Percentiles rank a stretch among this genome's conserved stretches.
These are phyloP conservation scores for Aspergillus kassunensis DNA, from an alignment of 495 filamentous ascomycete species.

Conservation along the genomic window DNA sequence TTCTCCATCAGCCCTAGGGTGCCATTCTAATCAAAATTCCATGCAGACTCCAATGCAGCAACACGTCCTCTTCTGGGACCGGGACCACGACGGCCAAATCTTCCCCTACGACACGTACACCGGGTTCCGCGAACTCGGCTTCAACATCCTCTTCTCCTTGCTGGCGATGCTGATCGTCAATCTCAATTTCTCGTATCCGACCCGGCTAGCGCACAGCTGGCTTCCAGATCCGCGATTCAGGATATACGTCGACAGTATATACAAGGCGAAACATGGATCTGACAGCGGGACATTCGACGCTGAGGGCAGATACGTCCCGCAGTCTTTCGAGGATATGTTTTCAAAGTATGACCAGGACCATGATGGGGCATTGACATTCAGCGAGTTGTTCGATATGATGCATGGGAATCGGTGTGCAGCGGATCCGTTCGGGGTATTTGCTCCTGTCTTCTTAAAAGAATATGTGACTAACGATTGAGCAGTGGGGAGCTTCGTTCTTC, in stretches of 20 bases:
- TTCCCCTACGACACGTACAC: constrained; percentile 50
- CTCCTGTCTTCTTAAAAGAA: not conserved
- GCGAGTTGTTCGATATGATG: constrained; percentile 30
- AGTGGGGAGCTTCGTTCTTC: constrained; percentile 24
- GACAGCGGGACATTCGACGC: constrained; percentile 49
- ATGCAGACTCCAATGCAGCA: constrained; percentile 44
- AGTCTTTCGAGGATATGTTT: constrained; percentile 57
- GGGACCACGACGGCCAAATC: constrained; percentile 48
- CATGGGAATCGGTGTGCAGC: constrained; percentile 39
- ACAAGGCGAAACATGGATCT: constrained; percentile 57
- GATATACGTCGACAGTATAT: constrained; percentile 44
- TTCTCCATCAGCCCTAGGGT: not conserved
- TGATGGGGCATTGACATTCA: constrained; percentile 26
- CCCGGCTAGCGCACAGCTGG: constrained; percentile 24
- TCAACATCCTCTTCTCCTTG: constrained; percentile 43
- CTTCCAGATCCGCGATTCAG: constrained; percentile 51
- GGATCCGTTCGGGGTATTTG: constrained; percentile 41
- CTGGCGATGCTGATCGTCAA: constrained; percentile 46
- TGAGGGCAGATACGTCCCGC: constrained; percentile 52
- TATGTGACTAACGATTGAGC: not conserved
- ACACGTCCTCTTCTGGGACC: constrained; percentile 52
- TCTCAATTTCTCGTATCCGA: constrained; percentile 49
- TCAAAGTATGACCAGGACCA: constrained; percentile 44
- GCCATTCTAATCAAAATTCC: no score
- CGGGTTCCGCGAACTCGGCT: constrained; percentile 51